Percentiles rank a stretch among this genome's conserved stretches.
Conservation (phyloP, 345 rosid genomes). For the Arabidopsis suecica region DNA sequence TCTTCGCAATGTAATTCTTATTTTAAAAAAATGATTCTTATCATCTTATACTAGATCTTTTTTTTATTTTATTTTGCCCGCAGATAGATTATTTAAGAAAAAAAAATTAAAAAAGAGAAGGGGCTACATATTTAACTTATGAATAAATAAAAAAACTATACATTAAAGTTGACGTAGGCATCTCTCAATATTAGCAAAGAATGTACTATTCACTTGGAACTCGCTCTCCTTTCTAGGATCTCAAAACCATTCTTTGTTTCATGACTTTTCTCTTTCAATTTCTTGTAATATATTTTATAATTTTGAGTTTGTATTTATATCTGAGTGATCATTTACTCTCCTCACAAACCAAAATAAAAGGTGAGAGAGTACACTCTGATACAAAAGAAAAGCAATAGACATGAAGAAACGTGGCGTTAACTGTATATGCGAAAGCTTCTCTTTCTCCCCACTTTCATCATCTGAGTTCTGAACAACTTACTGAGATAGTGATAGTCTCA, state of each 20-base stretch:
- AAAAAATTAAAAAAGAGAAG: too few relatives aligned
- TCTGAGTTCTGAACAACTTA: constrained; percentile 43
- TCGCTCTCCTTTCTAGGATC: constrained; percentile 47
- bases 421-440: constrained; percentile 47
- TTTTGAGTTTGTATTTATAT: not conserved
- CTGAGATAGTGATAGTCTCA: constrained; percentile 50
- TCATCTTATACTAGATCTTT: not conserved
- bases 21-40: not conserved
- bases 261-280: constrained; percentile 41
- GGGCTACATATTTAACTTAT: constrained; percentile 19
- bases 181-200: constrained; percentile 37
- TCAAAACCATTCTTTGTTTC: constrained; percentile 39
- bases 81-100: too few relatives aligned
- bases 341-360: constrained; percentile 28
- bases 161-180: constrained; percentile 29
- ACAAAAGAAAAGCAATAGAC: constrained; percentile 43
- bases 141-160: not conserved
- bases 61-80: too few relatives aligned
- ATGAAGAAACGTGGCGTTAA: constrained; percentile 50
- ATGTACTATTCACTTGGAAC: constrained; percentile 45
- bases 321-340: constrained; percentile 42
- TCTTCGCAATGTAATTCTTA: not conserved
- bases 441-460: constrained; percentile 46
- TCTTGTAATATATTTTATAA: not conserved
- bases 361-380: constrained; percentile 38